Conservation (phyloP, 2,329 filamentous ascomycete genomes). For the Fusarium domesticum region DNA sequence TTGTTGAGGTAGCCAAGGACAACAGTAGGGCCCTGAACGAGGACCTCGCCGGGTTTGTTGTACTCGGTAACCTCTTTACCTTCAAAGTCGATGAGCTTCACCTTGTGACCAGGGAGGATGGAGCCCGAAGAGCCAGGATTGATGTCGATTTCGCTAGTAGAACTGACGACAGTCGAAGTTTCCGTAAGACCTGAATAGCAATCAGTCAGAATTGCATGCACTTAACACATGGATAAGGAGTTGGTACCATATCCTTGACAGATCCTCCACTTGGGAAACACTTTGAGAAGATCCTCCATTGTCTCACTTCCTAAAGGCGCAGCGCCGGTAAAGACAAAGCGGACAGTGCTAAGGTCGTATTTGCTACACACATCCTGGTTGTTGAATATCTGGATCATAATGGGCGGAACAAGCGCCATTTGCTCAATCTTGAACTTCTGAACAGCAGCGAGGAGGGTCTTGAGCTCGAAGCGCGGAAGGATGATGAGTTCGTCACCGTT, state of each 20-base stretch:
- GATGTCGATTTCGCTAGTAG: slow-evolving; percentile 56
- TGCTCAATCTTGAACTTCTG: slow-evolving; percentile 66
- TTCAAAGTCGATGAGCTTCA: slow-evolving; percentile 62
- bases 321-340: slow-evolving; percentile 65
- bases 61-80: slow-evolving; percentile 67
- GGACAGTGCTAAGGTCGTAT: slow-evolving; percentile 68
- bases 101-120: slow-evolving; percentile 60
- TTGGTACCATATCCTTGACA: slow-evolving; percentile 67
- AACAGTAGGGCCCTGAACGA: slow-evolving; percentile 73
- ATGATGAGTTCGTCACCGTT: slow-evolving; percentile 72
- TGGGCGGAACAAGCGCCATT: slow-evolving; percentile 72
- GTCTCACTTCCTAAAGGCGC: slow-evolving; percentile 71
- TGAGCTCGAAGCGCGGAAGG: slow-evolving; percentile 72
- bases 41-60: slow-evolving; percentile 74
- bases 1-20: slow-evolving; percentile 86
- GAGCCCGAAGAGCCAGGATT: slow-evolving; percentile 67
- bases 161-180: slow-evolving; percentile 64
- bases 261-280: slow-evolving; percentile 63
- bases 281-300: slow-evolving; percentile 56
- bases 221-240: rapidly evolving
- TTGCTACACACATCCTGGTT: slow-evolving; percentile 57
- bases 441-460: slow-evolving; percentile 60
- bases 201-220: background rate
- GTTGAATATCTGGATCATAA: slow-evolving; percentile 71
- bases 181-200: slow-evolving; percentile 63